Evolutionary conservation across 2,329 filamentous ascomycete genomes (phyloP).

Genomic region (Neonectria hederae): DNA sequence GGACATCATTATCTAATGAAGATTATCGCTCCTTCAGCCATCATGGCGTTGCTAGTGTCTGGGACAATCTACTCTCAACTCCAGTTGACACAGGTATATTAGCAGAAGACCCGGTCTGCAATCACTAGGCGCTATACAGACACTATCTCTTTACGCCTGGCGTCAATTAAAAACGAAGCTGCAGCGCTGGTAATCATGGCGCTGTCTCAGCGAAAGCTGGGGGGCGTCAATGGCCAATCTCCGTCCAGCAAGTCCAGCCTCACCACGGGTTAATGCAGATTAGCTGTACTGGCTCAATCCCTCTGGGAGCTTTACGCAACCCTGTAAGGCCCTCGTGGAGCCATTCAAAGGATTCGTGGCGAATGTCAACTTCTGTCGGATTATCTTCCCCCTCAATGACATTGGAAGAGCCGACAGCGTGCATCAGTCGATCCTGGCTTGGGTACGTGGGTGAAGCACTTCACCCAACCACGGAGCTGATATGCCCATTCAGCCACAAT

Average conservation of each 20-base stretch:
- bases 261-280: slow-evolving; percentile 16
- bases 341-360: background rate
- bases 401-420: background rate
- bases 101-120: background rate
- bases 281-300: slow-evolving; percentile 12
- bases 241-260: background rate
- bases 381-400: background rate
- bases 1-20: background rate
- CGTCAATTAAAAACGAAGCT: slow-evolving; percentile 13
- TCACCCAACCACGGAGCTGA: background rate
- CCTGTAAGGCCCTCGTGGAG: slow-evolving; percentile 2
- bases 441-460: background rate
- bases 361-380: background rate
- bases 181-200: slow-evolving; percentile 17
- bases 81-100: background rate
- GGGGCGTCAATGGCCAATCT: slow-evolving; percentile 13
- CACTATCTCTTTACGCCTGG: slow-evolving; percentile 3
- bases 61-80: background rate
- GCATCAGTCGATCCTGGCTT: slow-evolving; percentile 8
- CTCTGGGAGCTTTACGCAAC: slow-evolving; percentile 8
- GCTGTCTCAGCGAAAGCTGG: slow-evolving; percentile 5
- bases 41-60: background rate
- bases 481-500: slow-evolving; percentile 1
- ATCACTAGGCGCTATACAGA: background rate
- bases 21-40: background rate